Evolutionary conservation across 2,329 filamentous ascomycete genomes (phyloP), one percentile per base, ranked within the genome.

Genomic region (Xylaria sp.): DNA sequence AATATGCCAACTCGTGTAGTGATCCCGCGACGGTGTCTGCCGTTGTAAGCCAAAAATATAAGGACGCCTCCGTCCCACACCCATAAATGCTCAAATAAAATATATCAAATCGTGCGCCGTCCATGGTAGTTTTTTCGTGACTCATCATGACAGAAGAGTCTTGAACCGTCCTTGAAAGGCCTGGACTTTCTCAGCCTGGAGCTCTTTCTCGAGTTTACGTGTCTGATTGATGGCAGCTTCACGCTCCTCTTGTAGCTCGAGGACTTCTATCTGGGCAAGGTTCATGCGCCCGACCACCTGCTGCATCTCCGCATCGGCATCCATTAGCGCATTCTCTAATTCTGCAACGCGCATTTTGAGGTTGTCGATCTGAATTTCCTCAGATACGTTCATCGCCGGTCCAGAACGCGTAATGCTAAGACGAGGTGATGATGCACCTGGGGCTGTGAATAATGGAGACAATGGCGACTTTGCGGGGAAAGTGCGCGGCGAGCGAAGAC

Each of bases 251-350:
- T 94, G 92, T 66, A 97, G 84, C 77, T 93, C 88, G 76, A 92
- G 88, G 65, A 96, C 93, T 81, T 94, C 92, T 74, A 94, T 92
- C 82, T 96, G 93, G 9, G 92, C 92, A 73, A 85, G 84, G 80
- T 93, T 95, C 90, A 97, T 95, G 71, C 91, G 86, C 68, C 90
- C 85, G 7, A 97, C 92, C 7, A 96, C 93, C 79, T 93, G 90
- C 77, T 93, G 89, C 92, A 96, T 95, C 81, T 95, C 92, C 58
- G 83, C 83, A 75, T 96, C 93, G 17, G 93, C 92, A 71, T 93
- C 88, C 4, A 86, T 81, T 12, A 97, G 84, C 17, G 94, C 91
- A 75, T 89, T 90, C 83, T 99, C 96, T 2, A 99, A 88, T 81
- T 97, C 93, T 65, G 89, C 84, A 7, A 98, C 93, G 69, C 92